phyloP scores from a whole-genome alignment of 306 rosid species.

The Casuarina equisetifolia region DNA sequence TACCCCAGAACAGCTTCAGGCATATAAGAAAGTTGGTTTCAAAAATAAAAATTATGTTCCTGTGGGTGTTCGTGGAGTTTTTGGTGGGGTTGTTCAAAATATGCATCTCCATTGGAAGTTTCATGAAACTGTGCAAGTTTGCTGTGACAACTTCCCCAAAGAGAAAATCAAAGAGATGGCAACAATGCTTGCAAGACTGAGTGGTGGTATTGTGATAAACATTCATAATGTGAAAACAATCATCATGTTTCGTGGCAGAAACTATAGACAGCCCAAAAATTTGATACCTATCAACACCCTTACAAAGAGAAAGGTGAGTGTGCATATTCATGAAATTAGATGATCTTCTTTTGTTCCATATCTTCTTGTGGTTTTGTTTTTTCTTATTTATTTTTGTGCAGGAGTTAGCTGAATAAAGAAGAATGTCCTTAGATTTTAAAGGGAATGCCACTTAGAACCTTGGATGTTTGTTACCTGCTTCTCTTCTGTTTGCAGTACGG shows the following conservation, averaged over 20 bases:
- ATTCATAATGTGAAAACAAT: conserved; percentile 86
- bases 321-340: conserved; percentile 1
- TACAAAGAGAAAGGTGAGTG: conserved; percentile 91
- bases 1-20: conserved; percentile 87
- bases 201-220: conserved; percentile 92
- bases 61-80: conserved; percentile 98
- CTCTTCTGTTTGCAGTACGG: not conserved
- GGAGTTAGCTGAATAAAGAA: not conserved
- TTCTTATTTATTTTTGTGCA: not conserved
- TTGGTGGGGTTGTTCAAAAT: conserved; percentile 99
- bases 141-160: conserved; percentile 97
- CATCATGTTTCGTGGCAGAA: conserved; percentile 97
- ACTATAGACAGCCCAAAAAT: conserved; percentile 93
- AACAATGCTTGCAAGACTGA: conserved; percentile 85
- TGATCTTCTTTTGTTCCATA: conserved; percentile 9
- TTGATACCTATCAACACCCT: conserved; percentile 97
- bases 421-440: not conserved
- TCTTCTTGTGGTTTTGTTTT: conserved; percentile 1
- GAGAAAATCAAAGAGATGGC: conserved; percentile 99
- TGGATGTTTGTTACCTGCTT: not conserved
- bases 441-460: not conserved
- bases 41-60: conserved; percentile 92
- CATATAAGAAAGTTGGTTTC: conserved; percentile 84
- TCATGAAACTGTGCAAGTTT: conserved; percentile 97
- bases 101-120: conserved; percentile 99